Evolutionary conservation across 768 basidiomycete species (phyloP).

Genomic region (Leccinum disarticulatum): DNA sequence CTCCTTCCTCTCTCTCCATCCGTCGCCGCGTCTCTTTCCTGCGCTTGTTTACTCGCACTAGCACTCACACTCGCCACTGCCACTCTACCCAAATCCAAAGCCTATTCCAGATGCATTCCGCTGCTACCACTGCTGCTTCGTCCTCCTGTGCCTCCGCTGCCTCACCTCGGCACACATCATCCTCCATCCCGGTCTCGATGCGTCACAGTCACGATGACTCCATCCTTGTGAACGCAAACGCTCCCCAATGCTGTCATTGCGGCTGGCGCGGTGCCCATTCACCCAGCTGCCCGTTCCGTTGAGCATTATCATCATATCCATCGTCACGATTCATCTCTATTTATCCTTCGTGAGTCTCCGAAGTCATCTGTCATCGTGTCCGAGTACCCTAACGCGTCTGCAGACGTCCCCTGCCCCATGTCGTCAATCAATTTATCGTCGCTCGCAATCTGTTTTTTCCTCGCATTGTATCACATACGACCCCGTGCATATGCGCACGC

Average conservation of each 20-base stretch:
- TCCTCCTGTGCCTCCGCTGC: constrained; percentile 14
- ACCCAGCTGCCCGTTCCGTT: constrained; percentile 67
- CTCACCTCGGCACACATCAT: constrained; percentile 10
- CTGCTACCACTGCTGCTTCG: constrained; percentile 7
- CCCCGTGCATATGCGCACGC: constrained; percentile 36
- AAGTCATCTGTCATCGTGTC: not conserved
- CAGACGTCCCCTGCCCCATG: constrained; percentile 26
- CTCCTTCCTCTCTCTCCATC: not conserved
- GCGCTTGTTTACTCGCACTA: not conserved
- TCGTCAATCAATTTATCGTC: constrained; percentile 31
- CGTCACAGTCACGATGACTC: constrained; percentile 27
- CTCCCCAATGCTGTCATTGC: constrained; percentile 80
- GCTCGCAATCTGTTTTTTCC: constrained; percentile 29
- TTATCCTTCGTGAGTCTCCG: constrained; percentile 29
- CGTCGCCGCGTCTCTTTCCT: constrained; percentile 4
- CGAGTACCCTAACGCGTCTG: not conserved
- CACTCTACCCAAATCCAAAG: not conserved
- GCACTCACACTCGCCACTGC: not conserved
- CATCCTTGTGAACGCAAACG: constrained; percentile 47
- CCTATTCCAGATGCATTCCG: constrained; percentile 21
- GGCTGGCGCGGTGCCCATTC: constrained; percentile 63
- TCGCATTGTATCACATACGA: constrained; percentile 34
- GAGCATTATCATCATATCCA: constrained; percentile 21
- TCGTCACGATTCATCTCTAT: constrained; percentile 21
- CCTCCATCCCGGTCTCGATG: constrained; percentile 26